Percentiles rank a stretch among this genome's conserved stretches.
Evolutionary conservation across 2,329 filamentous ascomycete genomes (phyloP).

Genomic region (Penicillium oxalicum): DNA sequence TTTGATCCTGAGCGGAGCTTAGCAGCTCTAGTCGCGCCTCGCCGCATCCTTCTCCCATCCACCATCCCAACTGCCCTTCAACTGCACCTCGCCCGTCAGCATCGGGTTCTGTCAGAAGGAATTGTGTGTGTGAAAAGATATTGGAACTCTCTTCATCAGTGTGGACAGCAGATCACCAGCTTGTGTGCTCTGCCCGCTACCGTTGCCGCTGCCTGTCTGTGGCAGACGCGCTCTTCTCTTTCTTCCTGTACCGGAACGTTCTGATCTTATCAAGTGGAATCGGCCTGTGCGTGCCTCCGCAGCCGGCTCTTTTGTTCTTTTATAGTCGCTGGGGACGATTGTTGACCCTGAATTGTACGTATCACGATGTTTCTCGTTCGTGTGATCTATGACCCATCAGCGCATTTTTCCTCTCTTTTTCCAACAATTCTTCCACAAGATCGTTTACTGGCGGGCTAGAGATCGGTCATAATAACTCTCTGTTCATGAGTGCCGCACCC

Average conservation of each 20-base stretch:
- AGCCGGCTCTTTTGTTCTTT: slow-evolving; percentile 9
- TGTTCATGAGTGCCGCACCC: no score
- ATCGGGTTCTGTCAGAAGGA: background rate
- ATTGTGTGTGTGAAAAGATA: background rate
- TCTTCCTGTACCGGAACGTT: slow-evolving; percentile 7
- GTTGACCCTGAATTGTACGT: slow-evolving; percentile 37
- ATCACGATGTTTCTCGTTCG: slow-evolving; percentile 25
- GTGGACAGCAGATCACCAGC: background rate
- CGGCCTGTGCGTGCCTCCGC: slow-evolving; percentile 15
- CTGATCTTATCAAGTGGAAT: slow-evolving; percentile 1
- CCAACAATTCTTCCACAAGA: background rate
- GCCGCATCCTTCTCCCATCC: slow-evolving; percentile 3
- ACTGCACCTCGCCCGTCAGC: background rate
- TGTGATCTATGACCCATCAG: background rate
- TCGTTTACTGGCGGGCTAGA: no score
- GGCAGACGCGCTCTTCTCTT: slow-evolving; percentile 7
- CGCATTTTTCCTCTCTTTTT: slow-evolving; percentile 1
- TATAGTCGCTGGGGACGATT: slow-evolving; percentile 10
- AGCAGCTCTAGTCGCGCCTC: slow-evolving; percentile 3
- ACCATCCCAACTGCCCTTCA: background rate
- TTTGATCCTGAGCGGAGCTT: slow-evolving; percentile 1
- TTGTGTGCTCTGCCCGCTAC: slow-evolving; percentile 2
- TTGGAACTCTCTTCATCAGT: slow-evolving; percentile 5
- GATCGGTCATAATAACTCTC: no score
- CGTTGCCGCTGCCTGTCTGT: slow-evolving; percentile 12